A percentile compares a stretch with the other conserved stretches of the same genome.
Evolutionary conservation across 129 eudicot species (phyloP).

Genomic region (Deinandra increscens): DNA sequence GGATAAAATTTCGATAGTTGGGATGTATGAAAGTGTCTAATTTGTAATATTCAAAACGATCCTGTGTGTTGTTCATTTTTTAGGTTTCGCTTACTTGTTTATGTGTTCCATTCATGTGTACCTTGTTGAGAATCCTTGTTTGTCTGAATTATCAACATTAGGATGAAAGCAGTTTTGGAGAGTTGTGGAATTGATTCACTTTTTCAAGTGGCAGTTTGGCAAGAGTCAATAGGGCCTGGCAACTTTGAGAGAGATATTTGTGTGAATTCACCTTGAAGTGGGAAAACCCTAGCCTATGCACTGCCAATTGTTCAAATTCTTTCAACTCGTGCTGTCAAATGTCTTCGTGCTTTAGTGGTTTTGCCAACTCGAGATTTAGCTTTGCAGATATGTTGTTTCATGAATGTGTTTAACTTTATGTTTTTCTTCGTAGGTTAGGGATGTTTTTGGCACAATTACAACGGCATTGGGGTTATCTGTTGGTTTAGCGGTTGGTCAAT

Average conservation of each 20-base stretch:
- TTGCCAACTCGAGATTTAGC: slow-evolving; percentile 95
- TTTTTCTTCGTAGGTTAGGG: slow-evolving; percentile 59
- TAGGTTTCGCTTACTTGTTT: no score
- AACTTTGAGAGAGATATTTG: slow-evolving; percentile 81
- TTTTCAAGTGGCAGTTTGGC: slow-evolving; percentile 93
- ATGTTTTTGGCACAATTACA: slow-evolving; percentile 77
- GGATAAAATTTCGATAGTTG: background rate
- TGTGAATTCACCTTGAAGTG: slow-evolving; percentile 90
- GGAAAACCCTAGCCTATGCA: slow-evolving; percentile 85
- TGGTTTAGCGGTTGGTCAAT: slow-evolving; percentile 94
- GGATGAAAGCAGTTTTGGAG: slow-evolving; percentile 52
- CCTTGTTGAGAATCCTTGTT: background rate
- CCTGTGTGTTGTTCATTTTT: no score
- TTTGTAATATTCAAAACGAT: background rate
- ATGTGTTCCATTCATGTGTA: background rate
- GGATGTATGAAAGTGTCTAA: background rate
- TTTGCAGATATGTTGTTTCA: slow-evolving; percentile 50
- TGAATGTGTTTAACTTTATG: background rate
- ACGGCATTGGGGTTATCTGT: slow-evolving; percentile 92
- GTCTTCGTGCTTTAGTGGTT: slow-evolving; percentile 82
- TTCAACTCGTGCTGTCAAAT: slow-evolving; percentile 65
- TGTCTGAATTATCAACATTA: background rate
- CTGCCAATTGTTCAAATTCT: slow-evolving; percentile 83
- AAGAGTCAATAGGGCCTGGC: slow-evolving; percentile 88
- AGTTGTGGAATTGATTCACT: slow-evolving; percentile 57